A percentile compares a stretch with the other conserved stretches of the same genome.
Evolutionary conservation across 1,284 basidiomycete genomes (phyloP).

Genomic region (Leccinum griseonigrum): DNA sequence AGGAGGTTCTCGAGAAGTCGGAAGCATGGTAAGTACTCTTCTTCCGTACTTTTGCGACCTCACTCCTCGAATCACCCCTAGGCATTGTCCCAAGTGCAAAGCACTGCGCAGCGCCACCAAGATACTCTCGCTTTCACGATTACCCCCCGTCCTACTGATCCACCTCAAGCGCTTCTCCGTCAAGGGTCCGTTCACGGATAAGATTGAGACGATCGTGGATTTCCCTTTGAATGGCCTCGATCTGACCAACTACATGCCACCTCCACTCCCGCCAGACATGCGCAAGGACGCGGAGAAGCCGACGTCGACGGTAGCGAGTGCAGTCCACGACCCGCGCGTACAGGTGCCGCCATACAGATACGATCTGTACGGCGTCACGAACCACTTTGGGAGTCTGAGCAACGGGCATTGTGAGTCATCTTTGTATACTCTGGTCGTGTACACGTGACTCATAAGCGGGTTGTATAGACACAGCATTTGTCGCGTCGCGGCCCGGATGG

Average conservation of each 20-base stretch:
- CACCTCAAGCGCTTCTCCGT: slow-evolving; percentile 96
- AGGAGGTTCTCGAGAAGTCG: slow-evolving; percentile 90
- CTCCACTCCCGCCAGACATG: slow-evolving; percentile 64
- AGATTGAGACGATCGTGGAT: slow-evolving; percentile 87
- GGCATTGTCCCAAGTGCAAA: slow-evolving; percentile 92
- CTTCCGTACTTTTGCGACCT: neutral
- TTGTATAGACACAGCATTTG: slow-evolving; percentile 76
- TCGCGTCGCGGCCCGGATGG: slow-evolving; percentile 80
- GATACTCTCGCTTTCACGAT: slow-evolving; percentile 79
- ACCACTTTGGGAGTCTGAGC: slow-evolving; percentile 88
- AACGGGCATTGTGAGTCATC: slow-evolving; percentile 85
- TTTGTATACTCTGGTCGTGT: neutral
- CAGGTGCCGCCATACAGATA: slow-evolving; percentile 86
- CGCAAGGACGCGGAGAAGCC: slow-evolving; percentile 42
- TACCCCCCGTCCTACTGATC: slow-evolving; percentile 93
- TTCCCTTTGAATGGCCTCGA: slow-evolving; percentile 86
- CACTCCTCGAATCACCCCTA: slow-evolving; percentile 29
- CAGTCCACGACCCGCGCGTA: slow-evolving; percentile 66
- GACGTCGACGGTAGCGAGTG: neutral
- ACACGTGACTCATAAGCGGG: neutral
- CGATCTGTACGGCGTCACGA: slow-evolving; percentile 87
- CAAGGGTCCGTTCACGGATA: slow-evolving; percentile 92
- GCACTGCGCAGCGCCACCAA: slow-evolving; percentile 72
- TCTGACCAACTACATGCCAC: slow-evolving; percentile 89
- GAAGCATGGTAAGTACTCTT: slow-evolving; percentile 80